Percentiles rank a stretch among this genome's conserved stretches.
These are phyloP conservation scores for Fusarium chaquense DNA, from an alignment of 2,329 filamentous ascomycete genomes.

Conservation along the genomic window DNA sequence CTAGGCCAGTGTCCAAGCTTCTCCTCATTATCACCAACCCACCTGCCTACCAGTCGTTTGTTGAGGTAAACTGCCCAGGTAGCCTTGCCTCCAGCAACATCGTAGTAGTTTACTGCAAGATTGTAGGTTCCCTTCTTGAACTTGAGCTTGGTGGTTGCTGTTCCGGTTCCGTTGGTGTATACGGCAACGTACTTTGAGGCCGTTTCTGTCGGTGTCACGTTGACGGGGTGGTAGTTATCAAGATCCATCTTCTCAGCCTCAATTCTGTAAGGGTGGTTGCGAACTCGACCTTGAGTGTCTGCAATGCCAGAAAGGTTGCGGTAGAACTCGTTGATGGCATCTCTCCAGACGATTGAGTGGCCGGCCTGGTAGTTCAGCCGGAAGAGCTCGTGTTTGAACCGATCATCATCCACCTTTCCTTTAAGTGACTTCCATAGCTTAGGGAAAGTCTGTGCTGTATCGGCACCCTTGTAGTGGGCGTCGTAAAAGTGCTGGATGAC, in stretches of 20 bases:
- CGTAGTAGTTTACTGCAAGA: slow-evolving; percentile 75
- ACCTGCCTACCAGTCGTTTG: slow-evolving; percentile 64
- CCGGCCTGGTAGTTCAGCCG: slow-evolving; percentile 74
- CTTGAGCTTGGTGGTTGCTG: slow-evolving; percentile 14
- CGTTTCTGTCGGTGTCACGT: slow-evolving; percentile 69
- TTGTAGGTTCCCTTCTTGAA: slow-evolving; percentile 64
- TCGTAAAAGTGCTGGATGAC: slow-evolving; percentile 77
- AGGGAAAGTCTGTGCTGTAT: slow-evolving; percentile 70
- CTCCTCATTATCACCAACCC: slow-evolving; percentile 71
- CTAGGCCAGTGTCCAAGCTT: slow-evolving; percentile 69
- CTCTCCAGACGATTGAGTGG: slow-evolving; percentile 77
- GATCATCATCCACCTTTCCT: slow-evolving; percentile 69
- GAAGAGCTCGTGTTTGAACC: slow-evolving; percentile 69
- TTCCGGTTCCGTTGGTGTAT: slow-evolving; percentile 21
- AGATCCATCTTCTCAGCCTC: slow-evolving; percentile 76
- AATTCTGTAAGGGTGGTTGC: slow-evolving; percentile 72
- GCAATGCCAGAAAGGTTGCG: slow-evolving; percentile 66
- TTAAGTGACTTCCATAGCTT: slow-evolving; percentile 65
- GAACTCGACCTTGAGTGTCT: slow-evolving; percentile 67
- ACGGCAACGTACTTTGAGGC: slow-evolving; percentile 58
- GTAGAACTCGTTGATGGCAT: slow-evolving; percentile 75
- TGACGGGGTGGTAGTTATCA: slow-evolving; percentile 65
- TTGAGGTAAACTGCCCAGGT: slow-evolving; percentile 68
- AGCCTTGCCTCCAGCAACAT: slow-evolving; percentile 69
- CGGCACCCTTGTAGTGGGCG: slow-evolving; percentile 70